Base-by-base conservation (phyloP, 73 alveolate species). In the Paramecium octaurelia region DNA sequence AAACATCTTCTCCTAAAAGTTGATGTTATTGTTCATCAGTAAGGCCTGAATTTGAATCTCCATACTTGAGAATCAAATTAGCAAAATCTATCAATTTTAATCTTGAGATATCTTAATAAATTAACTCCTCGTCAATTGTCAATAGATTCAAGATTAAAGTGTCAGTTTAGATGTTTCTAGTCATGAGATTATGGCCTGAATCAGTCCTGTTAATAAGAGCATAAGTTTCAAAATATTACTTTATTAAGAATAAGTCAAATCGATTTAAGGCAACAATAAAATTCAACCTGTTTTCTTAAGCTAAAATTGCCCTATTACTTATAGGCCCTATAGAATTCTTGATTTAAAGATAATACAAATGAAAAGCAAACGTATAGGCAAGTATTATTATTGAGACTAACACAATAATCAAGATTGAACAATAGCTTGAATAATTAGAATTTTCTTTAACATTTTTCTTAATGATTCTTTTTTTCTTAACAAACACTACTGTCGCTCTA, bases 1-100 rank as follows among this genome's bases (percentile, higher is more conserved):
- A 64, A 27, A 64, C 84, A 64, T 64, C 84, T 27, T 34, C 9
- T 64, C 84, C 84, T 64, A 64, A 64, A 64, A 64, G 50, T 64
- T 64, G 31, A 11, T 64, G 4, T 20, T 24, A 64, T 64, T 64
- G 6, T 31, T n/a, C 31, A 54, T 54, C 69, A 54, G 1, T 54
- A 18, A 54, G 69, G n/a, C 9, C 69, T 16, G 69, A 54, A 54
- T 4, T 54, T 2, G 69, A 54, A 4, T 54, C 6, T 18, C 21
- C 69, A 18, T 54, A 16, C 0, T 54, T 54, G 1, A 54, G 69
- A 3, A 54, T 54, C 14, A 54, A 54, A 54, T 34, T 54, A 18
- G 69, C 9, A 54, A 54, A 54, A 18, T 54, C 69, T 54, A 54
- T 20, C 2, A 3, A 4, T 54, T 20, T 54, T 54, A 54, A 18